Conservation (phyloP, 2,329 filamentous ascomycete species). For the Penicillium sclerotigenum region DNA sequence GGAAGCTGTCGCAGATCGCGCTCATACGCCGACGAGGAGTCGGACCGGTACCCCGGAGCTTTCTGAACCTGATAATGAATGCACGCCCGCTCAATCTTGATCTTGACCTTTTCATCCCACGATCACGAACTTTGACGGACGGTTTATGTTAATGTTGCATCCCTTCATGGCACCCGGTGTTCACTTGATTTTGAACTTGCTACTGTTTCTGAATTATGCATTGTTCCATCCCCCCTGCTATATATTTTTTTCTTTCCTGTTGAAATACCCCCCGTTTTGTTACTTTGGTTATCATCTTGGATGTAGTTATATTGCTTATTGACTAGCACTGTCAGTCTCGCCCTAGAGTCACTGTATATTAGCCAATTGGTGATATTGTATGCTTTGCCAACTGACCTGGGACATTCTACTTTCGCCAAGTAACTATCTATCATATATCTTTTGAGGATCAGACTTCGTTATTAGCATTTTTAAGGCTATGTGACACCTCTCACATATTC, state of each 20-base stretch:
- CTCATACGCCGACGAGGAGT: constrained; percentile 26
- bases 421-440: neutral
- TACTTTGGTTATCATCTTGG: constrained; percentile 13
- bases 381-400: neutral
- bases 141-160: constrained; percentile 24
- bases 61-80: constrained; percentile 34
- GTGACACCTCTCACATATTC: neutral
- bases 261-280: constrained; percentile 23
- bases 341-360: constrained; percentile 35
- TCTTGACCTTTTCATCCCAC: neutral
- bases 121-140: constrained; percentile 23
- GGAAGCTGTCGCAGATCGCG: constrained; percentile 27
- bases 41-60: constrained; percentile 29
- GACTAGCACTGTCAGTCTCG: constrained; percentile 10
- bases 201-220: constrained; percentile 2
- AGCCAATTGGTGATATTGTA: constrained; percentile 15
- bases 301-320: constrained; percentile 18
- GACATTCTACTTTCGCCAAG: neutral
- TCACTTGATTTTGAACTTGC: constrained; percentile 14
- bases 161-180: constrained; percentile 25
- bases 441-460: neutral
- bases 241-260: constrained; percentile 1
- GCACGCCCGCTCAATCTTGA: constrained; percentile 11
- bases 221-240: constrained; percentile 2
- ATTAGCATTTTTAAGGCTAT: neutral